Base-by-base conservation (phyloP, 768 basidiomycete genomes). In the Boletus insuetus region DNA sequence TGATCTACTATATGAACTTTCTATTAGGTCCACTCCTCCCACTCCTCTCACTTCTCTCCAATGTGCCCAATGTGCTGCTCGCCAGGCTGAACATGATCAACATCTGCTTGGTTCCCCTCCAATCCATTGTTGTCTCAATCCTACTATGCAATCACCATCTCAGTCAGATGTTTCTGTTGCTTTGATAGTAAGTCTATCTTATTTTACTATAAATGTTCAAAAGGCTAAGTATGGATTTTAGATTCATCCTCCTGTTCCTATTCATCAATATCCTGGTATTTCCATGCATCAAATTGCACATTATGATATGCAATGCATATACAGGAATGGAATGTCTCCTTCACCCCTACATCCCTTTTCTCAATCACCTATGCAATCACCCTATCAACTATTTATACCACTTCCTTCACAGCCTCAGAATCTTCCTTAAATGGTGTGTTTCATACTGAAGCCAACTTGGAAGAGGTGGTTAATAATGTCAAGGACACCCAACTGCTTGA, bases 191-290 rank as follows among this genome's bases (percentile, higher is more conserved):
- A 17, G 37, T 32, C 5, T 44, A n/a, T 26, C 4, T 29, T 26
- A 29, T 26, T 1, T 16, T 24, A 8, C 0, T 13, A 41, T 42
- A 19, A 17, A 13, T 22, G 24, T 22, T 13, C 17, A 4, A n/a
- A 41, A 9, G 3, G 10, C 19, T 38, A 42, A 32, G 17, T 42
- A 11, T n/a, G 14, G 8, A 10, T 22, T 17, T 19, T 17, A 53
- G 55, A 7, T 12, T 0, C 42, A 46, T 53, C 44, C 50, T 32
- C 39, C 50, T 53, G 51, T 56, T 17, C 45, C 32, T 6, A 19
- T 56, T 6, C 1, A 46, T 10, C 51, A 56, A 42, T 56, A 53
- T 54, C 26, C 55, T 53, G 45, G 22, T 3, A 22, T 22, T 22
- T 22, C 3, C 22, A 22, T 2, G 22, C 22, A 54, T 48, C 16